Evolutionary conservation across 2,329 filamentous ascomycete species (phyloP).

Genomic region (Fusarium xylarioides): DNA sequence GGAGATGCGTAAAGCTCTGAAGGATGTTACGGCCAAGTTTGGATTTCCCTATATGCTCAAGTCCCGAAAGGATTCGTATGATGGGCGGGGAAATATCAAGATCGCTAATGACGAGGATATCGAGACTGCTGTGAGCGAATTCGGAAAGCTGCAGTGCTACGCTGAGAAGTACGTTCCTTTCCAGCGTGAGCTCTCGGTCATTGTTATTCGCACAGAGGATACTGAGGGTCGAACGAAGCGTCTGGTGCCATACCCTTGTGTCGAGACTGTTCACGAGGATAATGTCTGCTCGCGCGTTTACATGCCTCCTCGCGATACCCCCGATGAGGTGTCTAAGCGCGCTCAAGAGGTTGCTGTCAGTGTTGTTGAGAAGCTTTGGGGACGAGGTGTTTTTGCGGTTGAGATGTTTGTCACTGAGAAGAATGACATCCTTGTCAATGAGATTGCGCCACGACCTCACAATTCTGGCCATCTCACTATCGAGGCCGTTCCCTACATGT

Average conservation of each 20-base stretch:
- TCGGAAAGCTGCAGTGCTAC: constrained; percentile 79
- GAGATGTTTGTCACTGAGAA: constrained; percentile 91
- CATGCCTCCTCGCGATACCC: constrained; percentile 81
- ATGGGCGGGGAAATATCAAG: constrained; percentile 78
- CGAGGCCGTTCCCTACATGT: constrained; percentile 81
- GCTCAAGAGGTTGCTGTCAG: constrained; percentile 19
- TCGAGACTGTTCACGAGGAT: constrained; percentile 95
- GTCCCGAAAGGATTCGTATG: constrained; percentile 88
- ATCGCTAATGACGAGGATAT: constrained; percentile 57
- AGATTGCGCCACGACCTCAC: constrained; percentile 83
- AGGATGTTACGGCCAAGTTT: constrained; percentile 68
- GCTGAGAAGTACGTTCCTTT: constrained; percentile 92
- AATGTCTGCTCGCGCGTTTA: constrained; percentile 95
- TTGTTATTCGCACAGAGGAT: constrained; percentile 91
- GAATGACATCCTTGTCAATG: constrained; percentile 79
- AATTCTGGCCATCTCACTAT: constrained; percentile 97
- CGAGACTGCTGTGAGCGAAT: constrained; percentile 71
- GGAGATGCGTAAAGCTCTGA: constrained; percentile 68
- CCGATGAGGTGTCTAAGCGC: constrained; percentile 79
- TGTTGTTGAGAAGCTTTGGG: constrained; percentile 82
- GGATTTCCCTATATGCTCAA: constrained; percentile 94
- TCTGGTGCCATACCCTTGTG: constrained; percentile 81
- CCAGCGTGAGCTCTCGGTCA: constrained; percentile 86
- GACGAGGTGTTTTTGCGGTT: constrained; percentile 93
- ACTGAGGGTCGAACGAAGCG: constrained; percentile 58